phyloP scores from a whole-genome alignment of 306 rosid species.

The Prunus mume region DNA sequence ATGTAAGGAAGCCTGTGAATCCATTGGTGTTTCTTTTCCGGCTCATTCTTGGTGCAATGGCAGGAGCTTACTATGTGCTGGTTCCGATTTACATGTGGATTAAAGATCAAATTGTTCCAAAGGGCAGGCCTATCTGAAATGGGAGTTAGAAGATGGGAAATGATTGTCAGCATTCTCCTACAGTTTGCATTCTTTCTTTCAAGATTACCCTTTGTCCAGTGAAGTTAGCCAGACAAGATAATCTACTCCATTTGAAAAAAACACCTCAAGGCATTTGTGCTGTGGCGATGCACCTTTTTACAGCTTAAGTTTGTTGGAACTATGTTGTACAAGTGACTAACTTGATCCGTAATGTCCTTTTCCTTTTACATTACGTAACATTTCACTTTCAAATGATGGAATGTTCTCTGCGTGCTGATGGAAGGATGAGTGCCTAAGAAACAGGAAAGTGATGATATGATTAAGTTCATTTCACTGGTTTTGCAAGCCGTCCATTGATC shows the following conservation, averaged over 20 bases:
- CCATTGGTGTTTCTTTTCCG: slow-evolving; percentile 53
- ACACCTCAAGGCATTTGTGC: not conserved
- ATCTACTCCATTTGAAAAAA: not conserved
- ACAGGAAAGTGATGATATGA: not conserved
- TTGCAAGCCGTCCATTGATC: not conserved
- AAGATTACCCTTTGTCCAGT: not conserved
- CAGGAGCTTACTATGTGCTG: slow-evolving; percentile 69
- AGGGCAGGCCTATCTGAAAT: slow-evolving; percentile 62
- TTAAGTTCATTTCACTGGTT: not conserved
- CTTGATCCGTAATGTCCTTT: not conserved
- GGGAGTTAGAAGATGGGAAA: not conserved
- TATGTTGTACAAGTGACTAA: slow-evolving; percentile 3
- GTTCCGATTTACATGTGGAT: slow-evolving; percentile 85
- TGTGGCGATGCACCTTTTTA: not conserved
- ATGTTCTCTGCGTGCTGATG: not conserved
- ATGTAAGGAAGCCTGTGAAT: slow-evolving; percentile 54
- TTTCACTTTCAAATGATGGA: not conserved
- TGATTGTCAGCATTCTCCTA: not conserved
- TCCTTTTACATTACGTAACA: not conserved
- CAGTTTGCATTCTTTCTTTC: not conserved
- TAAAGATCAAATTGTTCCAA: slow-evolving; percentile 70
- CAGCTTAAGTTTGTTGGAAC: not conserved
- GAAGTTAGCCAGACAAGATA: not conserved
- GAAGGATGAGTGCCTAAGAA: not conserved
- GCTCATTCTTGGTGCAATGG: slow-evolving; percentile 57